Evolutionary conservation across 2,329 filamentous ascomycete species (phyloP).

Genomic region (Teratosphaeria destructans): DNA sequence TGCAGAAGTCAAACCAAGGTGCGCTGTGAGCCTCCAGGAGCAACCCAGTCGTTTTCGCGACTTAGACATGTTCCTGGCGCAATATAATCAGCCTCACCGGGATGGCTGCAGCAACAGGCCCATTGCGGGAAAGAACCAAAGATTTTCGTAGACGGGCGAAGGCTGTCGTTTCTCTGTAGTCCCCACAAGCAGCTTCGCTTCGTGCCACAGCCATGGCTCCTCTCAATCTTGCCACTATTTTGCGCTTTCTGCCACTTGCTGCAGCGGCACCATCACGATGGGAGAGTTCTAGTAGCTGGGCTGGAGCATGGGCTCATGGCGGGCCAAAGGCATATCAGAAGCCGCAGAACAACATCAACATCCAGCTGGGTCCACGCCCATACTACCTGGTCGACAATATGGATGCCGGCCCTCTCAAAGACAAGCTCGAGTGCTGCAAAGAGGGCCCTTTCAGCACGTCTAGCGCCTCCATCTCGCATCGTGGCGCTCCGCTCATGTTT

Average conservation of each 20-base stretch:
- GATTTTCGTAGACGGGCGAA: not conserved
- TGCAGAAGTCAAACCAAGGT: not conserved
- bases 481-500: slow-evolving; percentile 50
- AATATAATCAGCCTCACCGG: not conserved
- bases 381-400: slow-evolving; percentile 56
- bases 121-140: not conserved
- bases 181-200: not conserved
- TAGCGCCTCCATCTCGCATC: slow-evolving; percentile 51
- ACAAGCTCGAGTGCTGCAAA: slow-evolving; percentile 48
- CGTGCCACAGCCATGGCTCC: not conserved
- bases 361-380: slow-evolving; percentile 54
- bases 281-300: not conserved
- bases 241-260: not conserved
- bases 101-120: not conserved
- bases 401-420: slow-evolving; percentile 50
- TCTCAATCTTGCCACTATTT: not conserved
- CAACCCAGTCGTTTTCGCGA: not conserved
- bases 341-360: slow-evolving; percentile 13
- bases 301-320: not conserved
- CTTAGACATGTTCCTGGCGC: not conserved
- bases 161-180: not conserved
- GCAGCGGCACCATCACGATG: not conserved
- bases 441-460: slow-evolving; percentile 44
- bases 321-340: not conserved
- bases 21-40: not conserved